Evolutionary conservation across 2,329 filamentous ascomycete species (phyloP).

Genomic region (Talaromyces funiculosus): DNA sequence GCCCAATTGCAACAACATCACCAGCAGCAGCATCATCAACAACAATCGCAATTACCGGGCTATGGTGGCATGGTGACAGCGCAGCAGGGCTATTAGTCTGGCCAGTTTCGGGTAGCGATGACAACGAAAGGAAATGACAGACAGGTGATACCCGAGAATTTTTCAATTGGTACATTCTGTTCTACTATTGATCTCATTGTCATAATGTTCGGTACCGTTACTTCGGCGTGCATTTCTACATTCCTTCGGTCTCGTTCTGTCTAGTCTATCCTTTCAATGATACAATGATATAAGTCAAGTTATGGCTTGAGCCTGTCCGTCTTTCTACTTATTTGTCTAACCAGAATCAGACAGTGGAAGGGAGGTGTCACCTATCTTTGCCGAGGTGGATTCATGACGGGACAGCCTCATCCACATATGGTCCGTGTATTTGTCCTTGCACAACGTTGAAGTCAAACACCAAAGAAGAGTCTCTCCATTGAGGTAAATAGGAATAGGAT

Average conservation of each 20-base stretch:
- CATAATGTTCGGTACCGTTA: not conserved
- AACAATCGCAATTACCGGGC: conserved; percentile 24
- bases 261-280: not conserved
- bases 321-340: not conserved
- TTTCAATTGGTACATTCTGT: not conserved
- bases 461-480: not conserved
- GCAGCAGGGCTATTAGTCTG: conserved; percentile 30
- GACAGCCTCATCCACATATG: not conserved
- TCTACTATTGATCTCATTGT: not conserved
- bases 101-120: not conserved
- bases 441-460: not conserved
- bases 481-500: not conserved
- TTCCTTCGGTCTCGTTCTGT: not conserved
- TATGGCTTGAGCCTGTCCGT: not conserved
- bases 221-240: not conserved
- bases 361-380: not conserved
- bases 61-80: conserved; percentile 37
- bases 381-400: not conserved
- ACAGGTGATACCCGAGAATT: conserved; percentile 7
- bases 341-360: not conserved
- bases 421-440: not conserved
- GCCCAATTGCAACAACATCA: conserved; percentile 42
- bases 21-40: conserved; percentile 32
- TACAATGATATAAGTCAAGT: not conserved
- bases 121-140: not conserved